Evolutionary conservation across 371 early-diverging fungal species (phyloP).

Genomic region (Mortierella sp.): DNA sequence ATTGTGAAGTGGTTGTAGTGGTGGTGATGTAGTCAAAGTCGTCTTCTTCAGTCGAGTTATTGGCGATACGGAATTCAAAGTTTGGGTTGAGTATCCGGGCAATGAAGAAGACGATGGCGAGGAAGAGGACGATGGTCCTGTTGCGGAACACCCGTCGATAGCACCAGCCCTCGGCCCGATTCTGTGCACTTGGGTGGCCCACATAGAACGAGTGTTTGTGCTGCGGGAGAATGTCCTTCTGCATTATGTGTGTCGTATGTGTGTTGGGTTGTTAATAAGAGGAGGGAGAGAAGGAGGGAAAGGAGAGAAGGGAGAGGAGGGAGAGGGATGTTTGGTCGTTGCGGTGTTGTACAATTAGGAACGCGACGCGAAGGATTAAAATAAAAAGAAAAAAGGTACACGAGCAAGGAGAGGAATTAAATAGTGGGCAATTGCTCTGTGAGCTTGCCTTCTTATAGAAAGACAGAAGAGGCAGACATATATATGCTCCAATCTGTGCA

Average conservation of each 20-base stretch:
- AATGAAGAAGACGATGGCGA: constrained; percentile 1
- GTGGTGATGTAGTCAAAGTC: neutral
- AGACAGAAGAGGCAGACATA: neutral
- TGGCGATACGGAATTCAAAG: neutral
- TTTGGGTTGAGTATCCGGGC: neutral
- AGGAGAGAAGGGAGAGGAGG: neutral
- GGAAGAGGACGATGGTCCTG: neutral
- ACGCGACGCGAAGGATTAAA: no score
- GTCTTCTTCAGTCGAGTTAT: neutral
- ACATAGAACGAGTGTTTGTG: neutral
- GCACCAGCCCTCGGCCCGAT: neutral
- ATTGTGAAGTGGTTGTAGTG: neutral
- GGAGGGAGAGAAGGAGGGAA: neutral
- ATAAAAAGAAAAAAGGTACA: neutral
- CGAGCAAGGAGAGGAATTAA: no score
- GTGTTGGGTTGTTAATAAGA: neutral
- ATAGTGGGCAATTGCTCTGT: neutral
- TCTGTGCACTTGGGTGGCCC: neutral
- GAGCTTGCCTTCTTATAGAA: neutral
- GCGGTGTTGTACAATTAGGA: no score
- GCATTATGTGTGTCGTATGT: neutral
- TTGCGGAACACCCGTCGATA: neutral
- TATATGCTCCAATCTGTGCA: neutral
- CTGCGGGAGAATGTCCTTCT: neutral
- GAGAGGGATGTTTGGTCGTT: no score